Base-by-base conservation (phyloP, 805 yeast species). In the Metschnikowia rubicola region DNA sequence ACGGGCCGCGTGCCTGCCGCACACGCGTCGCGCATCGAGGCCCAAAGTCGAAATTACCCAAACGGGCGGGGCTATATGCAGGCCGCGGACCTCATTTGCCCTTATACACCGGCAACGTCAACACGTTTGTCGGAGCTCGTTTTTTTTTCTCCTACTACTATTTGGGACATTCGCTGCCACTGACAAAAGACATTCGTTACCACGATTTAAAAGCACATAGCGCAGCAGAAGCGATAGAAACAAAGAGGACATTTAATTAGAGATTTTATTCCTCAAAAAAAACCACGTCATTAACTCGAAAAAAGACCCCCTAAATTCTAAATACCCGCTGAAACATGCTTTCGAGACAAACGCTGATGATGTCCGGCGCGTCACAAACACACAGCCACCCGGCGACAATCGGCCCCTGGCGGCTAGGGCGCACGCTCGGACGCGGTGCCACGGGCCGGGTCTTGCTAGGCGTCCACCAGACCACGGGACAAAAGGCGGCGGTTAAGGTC, bases 361-460 rank as follows among this genome's bases (percentile, higher is more conserved):
- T 83, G 19, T 79, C 86, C 35, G 76, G 84, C 37, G 64, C 77
- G 56, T 68, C 77, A 19, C 67, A 73, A 15, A 58, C 68, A 44
- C 77, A 67, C 51, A 61, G 60, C 57, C 83, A 61, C 66, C 83
- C 68, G 8, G 72, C 73, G 54, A 71, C 62, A 50, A 84, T 87
- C 21, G 95, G 95, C 1, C 95, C 95, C 12, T 87, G 95, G 95
- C 78, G 78, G 55, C 70, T 87, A 44, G 94, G 94, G 15, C 80
- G 82, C 58, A 84, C 92, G 4, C 66, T 87, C 43, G 95, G 95
- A 3, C 76, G 86, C 56, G 95, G 95, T 13, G 87, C 94, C 41
- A 85, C 94, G 0, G 92, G 92, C 3, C 73, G 91, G 45, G 95
- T 87, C 1, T 71, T 88, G 21, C 64, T 87, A 35, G 94, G 91